A percentile compares a stretch with the other conserved stretches of the same genome.
These are phyloP conservation scores for Cytospora schulzeri DNA, from an alignment of 2,329 filamentous ascomycete species.

Conservation along the genomic window DNA sequence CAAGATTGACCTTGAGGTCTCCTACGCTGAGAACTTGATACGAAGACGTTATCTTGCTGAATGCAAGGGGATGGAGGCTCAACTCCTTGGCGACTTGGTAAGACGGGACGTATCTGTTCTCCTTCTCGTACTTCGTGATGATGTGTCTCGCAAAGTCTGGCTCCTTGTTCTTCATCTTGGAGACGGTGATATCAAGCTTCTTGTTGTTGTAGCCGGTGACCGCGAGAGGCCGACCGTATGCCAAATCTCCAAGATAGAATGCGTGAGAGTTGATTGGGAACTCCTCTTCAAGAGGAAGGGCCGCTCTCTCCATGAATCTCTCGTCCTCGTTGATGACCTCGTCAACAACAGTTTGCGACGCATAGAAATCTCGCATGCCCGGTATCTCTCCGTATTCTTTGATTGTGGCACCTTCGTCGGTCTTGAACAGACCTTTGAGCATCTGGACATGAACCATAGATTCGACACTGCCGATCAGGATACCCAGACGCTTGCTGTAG, in stretches of 20 bases:
- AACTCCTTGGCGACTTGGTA: conserved; percentile 85
- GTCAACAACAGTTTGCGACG: conserved; percentile 88
- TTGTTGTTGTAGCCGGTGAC: conserved; percentile 73
- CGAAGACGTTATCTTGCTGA: conserved; percentile 95
- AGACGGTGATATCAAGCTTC: conserved; percentile 79
- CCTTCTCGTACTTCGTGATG: conserved; percentile 68
- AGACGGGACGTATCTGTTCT: conserved; percentile 79
- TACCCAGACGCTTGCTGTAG: conserved; percentile 89
- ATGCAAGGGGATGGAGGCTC: conserved; percentile 77
- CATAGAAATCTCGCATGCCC: conserved; percentile 85
- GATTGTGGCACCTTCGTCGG: conserved; percentile 83
- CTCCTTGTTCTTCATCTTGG: conserved; percentile 71
- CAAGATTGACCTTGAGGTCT: conserved; percentile 83
- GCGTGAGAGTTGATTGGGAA: conserved; percentile 81
- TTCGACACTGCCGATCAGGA: conserved; percentile 84
- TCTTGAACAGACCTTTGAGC: conserved; percentile 87
- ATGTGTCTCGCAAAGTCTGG: conserved; percentile 78
- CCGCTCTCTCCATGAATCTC: conserved; percentile 86
- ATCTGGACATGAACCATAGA: conserved; percentile 91
- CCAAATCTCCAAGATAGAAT: conserved; percentile 93
- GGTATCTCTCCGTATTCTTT: conserved; percentile 90
- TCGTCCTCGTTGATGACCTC: conserved; percentile 87
- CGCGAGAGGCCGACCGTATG: conserved; percentile 88
- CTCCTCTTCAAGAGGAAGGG: conserved; percentile 88
- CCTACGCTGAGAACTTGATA: conserved; percentile 81